phyloP scores from a whole-genome alignment of 192 early-diverging fungal species.

The Phycomyces blakesleeanus region DNA sequence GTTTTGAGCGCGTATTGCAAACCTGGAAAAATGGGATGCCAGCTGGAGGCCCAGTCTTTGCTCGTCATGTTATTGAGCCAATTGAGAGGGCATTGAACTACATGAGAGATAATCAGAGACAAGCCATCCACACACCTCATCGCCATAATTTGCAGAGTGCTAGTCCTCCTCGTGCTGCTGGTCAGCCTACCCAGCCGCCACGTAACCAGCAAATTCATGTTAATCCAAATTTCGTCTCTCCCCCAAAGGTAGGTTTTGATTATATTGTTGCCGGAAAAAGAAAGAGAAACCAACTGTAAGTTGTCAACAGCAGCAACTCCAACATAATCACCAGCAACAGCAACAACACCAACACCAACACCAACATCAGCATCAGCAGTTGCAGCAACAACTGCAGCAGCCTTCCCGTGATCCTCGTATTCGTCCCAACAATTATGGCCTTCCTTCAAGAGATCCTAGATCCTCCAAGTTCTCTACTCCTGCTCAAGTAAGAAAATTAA shows the following conservation, averaged over 20 bases:
- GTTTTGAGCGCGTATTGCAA: slow-evolving; percentile 71
- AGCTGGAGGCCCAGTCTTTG: slow-evolving; percentile 57
- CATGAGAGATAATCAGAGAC: slow-evolving; percentile 32
- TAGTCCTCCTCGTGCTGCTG: neutral
- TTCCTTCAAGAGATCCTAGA: neutral
- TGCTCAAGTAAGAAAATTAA: neutral
- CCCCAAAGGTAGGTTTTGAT: neutral
- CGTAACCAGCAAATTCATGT: slow-evolving; percentile 44
- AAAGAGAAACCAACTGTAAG: too few species aligned
- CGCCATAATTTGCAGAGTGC: neutral
- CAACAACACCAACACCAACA: too few species aligned
- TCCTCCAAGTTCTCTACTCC: neutral
- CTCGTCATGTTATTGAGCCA: slow-evolving; percentile 43
- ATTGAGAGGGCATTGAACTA: slow-evolving; percentile 46
- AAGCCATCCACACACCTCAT: neutral
- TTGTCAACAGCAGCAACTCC: too few species aligned
- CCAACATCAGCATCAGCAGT: too few species aligned
- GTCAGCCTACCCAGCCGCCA: neutral
- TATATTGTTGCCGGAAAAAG: too few species aligned
- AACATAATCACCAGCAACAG: too few species aligned
- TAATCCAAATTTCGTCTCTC: slow-evolving; percentile 54
- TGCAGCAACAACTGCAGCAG: too few species aligned
- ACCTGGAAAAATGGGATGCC: slow-evolving; percentile 80
- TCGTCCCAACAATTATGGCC: neutral
- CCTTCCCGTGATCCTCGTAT: neutral